A percentile compares a stretch with the other conserved stretches of the same genome.
Conservation (phyloP, 441 rosid species). For the Euphorbia celastroides region DNA sequence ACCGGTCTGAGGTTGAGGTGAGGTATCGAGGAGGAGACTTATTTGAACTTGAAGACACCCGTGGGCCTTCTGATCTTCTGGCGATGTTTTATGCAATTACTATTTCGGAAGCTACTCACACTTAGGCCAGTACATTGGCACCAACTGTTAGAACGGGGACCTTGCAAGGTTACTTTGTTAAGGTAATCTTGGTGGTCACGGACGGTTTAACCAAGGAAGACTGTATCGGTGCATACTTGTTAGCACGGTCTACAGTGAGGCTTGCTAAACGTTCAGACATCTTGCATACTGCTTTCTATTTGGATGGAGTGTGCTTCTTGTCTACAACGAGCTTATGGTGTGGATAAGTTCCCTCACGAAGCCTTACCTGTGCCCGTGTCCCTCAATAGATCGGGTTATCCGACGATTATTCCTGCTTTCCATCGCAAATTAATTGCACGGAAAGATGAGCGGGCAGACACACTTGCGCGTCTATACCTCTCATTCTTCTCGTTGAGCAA, state of each 20-base stretch:
- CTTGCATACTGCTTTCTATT: neutral
- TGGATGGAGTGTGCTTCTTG: neutral
- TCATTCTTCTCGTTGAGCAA: neutral
- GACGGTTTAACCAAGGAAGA: neutral
- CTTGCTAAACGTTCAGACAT: neutral
- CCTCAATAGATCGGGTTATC: neutral
- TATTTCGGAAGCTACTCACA: slow-evolving; percentile 1
- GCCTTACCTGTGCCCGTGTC: neutral
- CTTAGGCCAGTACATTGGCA: neutral
- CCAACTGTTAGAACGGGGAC: neutral
- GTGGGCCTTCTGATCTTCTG: neutral
- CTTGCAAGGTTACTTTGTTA: neutral
- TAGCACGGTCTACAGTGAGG: neutral
- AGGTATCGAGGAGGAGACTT: neutral
- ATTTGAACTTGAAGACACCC: neutral
- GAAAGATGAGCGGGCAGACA: neutral
- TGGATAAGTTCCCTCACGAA: neutral
- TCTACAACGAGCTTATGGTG: neutral
- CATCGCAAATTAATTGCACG: neutral
- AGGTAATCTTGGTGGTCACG: neutral
- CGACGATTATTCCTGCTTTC: neutral
- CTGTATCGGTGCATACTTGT: neutral
- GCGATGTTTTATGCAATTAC: neutral
- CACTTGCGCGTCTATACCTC: neutral
- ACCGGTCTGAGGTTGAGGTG: neutral